These are phyloP conservation scores for Flaveria robusta DNA, from an alignment of 129 eudicot species.

Conservation along the genomic window DNA sequence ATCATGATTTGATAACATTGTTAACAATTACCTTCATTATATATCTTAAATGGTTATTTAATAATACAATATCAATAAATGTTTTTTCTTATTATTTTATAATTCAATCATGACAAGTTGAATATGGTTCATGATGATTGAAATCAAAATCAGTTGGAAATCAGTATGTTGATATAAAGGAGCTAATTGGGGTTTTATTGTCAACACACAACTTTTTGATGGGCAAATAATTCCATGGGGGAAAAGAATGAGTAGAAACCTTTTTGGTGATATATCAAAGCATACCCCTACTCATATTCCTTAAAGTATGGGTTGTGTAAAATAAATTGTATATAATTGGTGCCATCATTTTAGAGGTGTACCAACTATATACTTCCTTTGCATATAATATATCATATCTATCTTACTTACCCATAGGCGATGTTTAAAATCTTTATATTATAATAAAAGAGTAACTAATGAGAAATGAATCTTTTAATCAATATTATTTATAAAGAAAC, in stretches of 20 bases:
- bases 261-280: constrained; percentile 16
- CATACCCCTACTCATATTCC: constrained; percentile 5
- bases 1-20: no score
- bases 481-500: no score
- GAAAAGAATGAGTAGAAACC: constrained; percentile 32
- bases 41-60: no score
- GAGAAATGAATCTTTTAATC: no score
- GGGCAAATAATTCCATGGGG: constrained; percentile 30
- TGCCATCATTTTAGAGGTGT: constrained; percentile 7
- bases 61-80: no score
- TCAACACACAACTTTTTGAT: constrained; percentile 27
- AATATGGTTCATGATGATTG: constrained; percentile 13
- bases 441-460: no score
- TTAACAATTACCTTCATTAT: no score
- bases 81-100: neutral
- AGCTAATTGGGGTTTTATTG: constrained; percentile 23
- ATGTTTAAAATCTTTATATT: no score
- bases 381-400: neutral
- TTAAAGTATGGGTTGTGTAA: constrained; percentile 21
- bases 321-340: constrained; percentile 15
- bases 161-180: constrained; percentile 4
- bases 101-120: neutral
- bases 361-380: neutral
- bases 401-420: no score
- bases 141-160: constrained; percentile 1